Percentiles rank a stretch among this genome's conserved stretches.
phyloP scores from a whole-genome alignment of 2,329 filamentous ascomycete species.

The Helotiales sp. region DNA sequence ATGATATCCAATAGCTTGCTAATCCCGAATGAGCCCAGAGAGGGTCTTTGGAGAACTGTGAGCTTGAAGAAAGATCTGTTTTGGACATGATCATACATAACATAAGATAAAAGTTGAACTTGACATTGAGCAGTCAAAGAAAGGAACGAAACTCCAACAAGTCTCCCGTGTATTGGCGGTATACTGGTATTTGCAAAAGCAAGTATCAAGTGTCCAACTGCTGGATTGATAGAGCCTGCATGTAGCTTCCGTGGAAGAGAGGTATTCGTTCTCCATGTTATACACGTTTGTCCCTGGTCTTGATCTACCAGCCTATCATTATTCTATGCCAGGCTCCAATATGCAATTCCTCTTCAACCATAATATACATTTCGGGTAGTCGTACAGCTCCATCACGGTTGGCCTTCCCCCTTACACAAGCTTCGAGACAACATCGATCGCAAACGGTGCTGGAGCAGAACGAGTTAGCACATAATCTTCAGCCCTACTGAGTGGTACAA shows the following conservation, averaged over 20 bases:
- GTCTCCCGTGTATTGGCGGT: too few species aligned
- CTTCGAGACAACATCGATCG: conserved; percentile 58
- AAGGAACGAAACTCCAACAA: too few species aligned
- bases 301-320: background rate
- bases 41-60: too few species aligned
- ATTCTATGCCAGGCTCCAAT: conserved; percentile 9
- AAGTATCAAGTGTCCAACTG: background rate
- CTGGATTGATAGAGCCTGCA: background rate
- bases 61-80: too few species aligned
- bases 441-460: conserved; percentile 54
- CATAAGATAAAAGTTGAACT: too few species aligned
- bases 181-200: too few species aligned
- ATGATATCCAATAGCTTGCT: too few species aligned
- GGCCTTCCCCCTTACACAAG: conserved; percentile 47
- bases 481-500: background rate
- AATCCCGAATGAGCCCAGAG: too few species aligned
- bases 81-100: too few species aligned
- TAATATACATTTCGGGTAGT: background rate
- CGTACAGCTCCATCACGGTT: background rate
- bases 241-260: background rate
- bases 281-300: background rate
- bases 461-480: conserved; percentile 13
- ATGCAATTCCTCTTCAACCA: background rate
- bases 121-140: too few species aligned
- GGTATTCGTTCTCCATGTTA: conserved; percentile 12